These are phyloP conservation scores for Huntiella bhutanensis DNA, from an alignment of 2,329 filamentous ascomycete genomes.

Conservation along the genomic window DNA sequence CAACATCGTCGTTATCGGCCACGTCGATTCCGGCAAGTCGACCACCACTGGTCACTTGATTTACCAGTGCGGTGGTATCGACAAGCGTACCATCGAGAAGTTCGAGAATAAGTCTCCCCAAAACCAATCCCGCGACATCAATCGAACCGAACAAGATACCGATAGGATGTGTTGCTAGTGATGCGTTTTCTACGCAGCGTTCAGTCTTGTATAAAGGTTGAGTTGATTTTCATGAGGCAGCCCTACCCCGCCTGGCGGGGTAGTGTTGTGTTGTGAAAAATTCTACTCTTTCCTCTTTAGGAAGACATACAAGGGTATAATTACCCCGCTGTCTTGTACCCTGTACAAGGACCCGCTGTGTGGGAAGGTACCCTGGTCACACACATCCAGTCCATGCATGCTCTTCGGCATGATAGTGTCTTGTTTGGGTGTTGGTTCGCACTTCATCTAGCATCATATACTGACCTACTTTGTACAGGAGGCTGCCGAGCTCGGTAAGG, in stretches of 20 bases:
- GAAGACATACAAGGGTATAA: constrained; percentile 12
- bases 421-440: background rate
- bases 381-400: constrained; percentile 1
- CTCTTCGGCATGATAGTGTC: background rate
- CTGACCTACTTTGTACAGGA: constrained; percentile 37
- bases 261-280: background rate
- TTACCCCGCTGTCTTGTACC: background rate
- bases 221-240: background rate
- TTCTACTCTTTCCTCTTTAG: constrained; percentile 12
- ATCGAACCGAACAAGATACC: too few relatives aligned
- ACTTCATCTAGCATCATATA: constrained; percentile 7
- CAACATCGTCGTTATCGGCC: constrained; percentile 97
- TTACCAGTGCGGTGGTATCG: constrained; percentile 99
- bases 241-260: background rate
- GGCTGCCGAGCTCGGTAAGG: constrained; percentile 98
- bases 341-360: background rate
- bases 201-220: constrained; percentile 13
- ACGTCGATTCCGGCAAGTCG: constrained; percentile 99
- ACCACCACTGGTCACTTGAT: constrained; percentile 92
- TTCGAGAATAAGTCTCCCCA: constrained; percentile 73
- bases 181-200: too few relatives aligned
- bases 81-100: constrained; percentile 99
- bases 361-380: background rate
- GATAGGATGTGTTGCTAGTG: too few relatives aligned
- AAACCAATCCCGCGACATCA: too few relatives aligned